These are phyloP conservation scores for Tulasnella sp. DNA, from an alignment of 768 basidiomycete genomes.

Conservation along the genomic window DNA sequence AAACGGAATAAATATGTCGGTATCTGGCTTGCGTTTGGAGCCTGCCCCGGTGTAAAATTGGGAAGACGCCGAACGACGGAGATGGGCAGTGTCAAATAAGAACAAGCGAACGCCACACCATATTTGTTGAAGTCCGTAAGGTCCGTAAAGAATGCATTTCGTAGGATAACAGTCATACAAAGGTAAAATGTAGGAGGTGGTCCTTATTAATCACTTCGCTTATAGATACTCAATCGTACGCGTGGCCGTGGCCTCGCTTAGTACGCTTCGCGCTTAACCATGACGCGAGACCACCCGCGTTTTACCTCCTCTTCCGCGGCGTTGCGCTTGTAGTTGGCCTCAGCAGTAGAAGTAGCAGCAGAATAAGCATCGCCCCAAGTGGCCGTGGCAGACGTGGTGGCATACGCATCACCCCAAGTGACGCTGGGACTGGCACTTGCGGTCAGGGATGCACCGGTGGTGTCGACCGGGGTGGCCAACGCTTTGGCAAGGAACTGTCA, in stretches of 20 bases:
- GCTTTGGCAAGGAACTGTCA: background rate
- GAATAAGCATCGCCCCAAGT: background rate
- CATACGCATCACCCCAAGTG: background rate
- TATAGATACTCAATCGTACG: too few species aligned
- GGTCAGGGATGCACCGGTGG: too few species aligned
- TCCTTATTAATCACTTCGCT: background rate
- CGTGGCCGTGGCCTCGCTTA: background rate
- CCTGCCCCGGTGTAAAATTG: background rate
- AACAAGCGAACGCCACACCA: background rate
- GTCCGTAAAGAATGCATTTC: background rate
- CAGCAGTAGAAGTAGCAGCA: background rate
- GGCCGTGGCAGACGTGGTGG: background rate
- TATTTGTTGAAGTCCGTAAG: background rate
- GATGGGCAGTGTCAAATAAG: background rate
- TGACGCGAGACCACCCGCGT: background rate
- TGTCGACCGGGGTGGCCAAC: background rate
- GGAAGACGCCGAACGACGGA: background rate
- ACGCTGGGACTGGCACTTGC: too few species aligned
- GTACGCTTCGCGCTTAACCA: background rate
- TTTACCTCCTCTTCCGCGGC: background rate
- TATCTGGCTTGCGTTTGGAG: background rate
- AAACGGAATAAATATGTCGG: background rate
- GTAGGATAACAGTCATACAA: background rate
- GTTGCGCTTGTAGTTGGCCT: background rate
- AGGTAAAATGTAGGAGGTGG: background rate